phyloP scores from a whole-genome alignment of 2,329 filamentous ascomycete species.

The Talaromyces sp. region DNA sequence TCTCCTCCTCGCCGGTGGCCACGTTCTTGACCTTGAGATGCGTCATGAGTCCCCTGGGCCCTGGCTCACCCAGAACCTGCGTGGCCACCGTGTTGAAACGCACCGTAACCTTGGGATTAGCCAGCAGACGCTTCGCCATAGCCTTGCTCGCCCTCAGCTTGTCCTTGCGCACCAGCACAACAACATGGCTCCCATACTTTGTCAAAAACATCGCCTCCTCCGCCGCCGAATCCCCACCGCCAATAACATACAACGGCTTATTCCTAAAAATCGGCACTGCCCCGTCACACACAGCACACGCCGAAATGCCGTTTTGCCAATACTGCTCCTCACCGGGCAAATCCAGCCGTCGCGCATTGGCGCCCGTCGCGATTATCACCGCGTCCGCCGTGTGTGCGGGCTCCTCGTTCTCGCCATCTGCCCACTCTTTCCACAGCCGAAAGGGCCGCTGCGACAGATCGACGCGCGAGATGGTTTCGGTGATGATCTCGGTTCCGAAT shows the following conservation, averaged over 20 bases:
- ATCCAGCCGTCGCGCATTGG: slow-evolving; percentile 77
- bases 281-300: slow-evolving; percentile 95
- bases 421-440: slow-evolving; percentile 89
- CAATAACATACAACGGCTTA: slow-evolving; percentile 92
- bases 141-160: slow-evolving; percentile 81
- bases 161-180: slow-evolving; percentile 84
- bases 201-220: slow-evolving; percentile 97
- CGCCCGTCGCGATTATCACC: slow-evolving; percentile 91
- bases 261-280: slow-evolving; percentile 96
- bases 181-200: slow-evolving; percentile 94
- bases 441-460: slow-evolving; percentile 82
- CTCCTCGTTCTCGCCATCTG: slow-evolving; percentile 63
- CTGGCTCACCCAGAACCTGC: slow-evolving; percentile 79
- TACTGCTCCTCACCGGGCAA: slow-evolving; percentile 87
- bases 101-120: slow-evolving; percentile 85
- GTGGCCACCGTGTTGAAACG: slow-evolving; percentile 75
- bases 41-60: slow-evolving; percentile 73
- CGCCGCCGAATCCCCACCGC: slow-evolving; percentile 91
- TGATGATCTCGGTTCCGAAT: slow-evolving; percentile 86
- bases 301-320: slow-evolving; percentile 96
- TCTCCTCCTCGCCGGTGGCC: slow-evolving; percentile 69
- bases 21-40: slow-evolving; percentile 79
- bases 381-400: slow-evolving; percentile 80
- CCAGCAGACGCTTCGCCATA: slow-evolving; percentile 80
- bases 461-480: slow-evolving; percentile 84